Conservation (phyloP, 768 basidiomycete species). For the Boletus pseudopeckii region DNA sequence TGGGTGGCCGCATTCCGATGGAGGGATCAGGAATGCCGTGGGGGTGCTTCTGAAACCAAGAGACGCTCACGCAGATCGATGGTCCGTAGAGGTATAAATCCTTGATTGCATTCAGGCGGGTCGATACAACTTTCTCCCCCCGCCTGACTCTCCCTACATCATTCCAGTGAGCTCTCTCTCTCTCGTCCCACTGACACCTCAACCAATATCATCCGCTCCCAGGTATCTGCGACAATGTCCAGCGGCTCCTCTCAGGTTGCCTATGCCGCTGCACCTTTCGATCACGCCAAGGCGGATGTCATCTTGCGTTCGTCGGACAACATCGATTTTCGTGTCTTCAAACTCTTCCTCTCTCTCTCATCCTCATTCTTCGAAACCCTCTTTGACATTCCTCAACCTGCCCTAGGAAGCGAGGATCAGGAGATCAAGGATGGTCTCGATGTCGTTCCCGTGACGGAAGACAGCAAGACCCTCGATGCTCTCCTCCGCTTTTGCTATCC, state of each 20-base stretch:
- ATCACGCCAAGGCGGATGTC: conserved; percentile 23
- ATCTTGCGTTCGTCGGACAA: conserved; percentile 28
- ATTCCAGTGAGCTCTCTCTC: background rate
- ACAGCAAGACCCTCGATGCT: conserved; percentile 17
- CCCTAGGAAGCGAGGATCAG: conserved; percentile 3
- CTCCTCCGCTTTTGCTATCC: conserved; percentile 28
- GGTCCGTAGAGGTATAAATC: background rate
- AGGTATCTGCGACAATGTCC: background rate
- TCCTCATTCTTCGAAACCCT: conserved; percentile 33
- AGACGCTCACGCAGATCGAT: no score
- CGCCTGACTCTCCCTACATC: no score
- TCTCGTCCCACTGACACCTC: background rate
- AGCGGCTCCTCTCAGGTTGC: background rate
- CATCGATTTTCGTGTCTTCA: conserved; percentile 28
- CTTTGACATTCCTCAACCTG: conserved; percentile 29
- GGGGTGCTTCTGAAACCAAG: background rate
- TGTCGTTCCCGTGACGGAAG: conserved; percentile 21
- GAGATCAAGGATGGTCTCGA: conserved; percentile 9
- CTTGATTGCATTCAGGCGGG: no score
- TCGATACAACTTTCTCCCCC: background rate
- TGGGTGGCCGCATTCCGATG: background rate
- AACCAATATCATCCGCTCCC: background rate
- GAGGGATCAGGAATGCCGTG: background rate
- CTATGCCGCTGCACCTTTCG: conserved; percentile 20
- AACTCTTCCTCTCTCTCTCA: conserved; percentile 27